A percentile compares a stretch with the other conserved stretches of the same genome.
These are phyloP conservation scores for Neoascochyta sp. DNA, from an alignment of 2,329 filamentous ascomycete species.

Conservation along the genomic window DNA sequence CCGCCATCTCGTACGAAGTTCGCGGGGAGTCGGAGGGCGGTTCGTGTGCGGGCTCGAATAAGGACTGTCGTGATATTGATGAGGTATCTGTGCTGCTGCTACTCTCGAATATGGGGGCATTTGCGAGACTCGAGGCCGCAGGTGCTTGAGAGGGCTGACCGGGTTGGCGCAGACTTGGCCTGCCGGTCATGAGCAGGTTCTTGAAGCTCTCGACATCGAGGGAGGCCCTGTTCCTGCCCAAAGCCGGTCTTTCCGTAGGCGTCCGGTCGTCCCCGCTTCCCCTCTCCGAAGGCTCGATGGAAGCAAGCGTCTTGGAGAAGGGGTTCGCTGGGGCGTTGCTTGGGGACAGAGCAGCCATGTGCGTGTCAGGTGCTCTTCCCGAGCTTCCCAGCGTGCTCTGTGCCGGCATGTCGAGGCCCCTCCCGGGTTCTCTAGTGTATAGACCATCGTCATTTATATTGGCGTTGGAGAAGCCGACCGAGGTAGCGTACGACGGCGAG, in stretches of 20 bases:
- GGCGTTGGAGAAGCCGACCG: slow-evolving; percentile 18
- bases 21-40: slow-evolving; percentile 51
- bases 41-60: slow-evolving; percentile 52
- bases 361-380: slow-evolving; percentile 12
- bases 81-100: slow-evolving; percentile 58
- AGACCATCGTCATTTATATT: slow-evolving; percentile 10
- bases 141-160: slow-evolving; percentile 22
- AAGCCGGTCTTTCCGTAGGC: slow-evolving; percentile 19
- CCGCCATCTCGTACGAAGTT: slow-evolving; percentile 57
- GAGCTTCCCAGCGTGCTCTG: slow-evolving; percentile 23
- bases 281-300: slow-evolving; percentile 30
- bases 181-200: slow-evolving; percentile 70
- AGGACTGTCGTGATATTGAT: slow-evolving; percentile 57
- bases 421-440: slow-evolving; percentile 12
- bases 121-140: slow-evolving; percentile 19
- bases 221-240: slow-evolving; percentile 39
- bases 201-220: slow-evolving; percentile 78
- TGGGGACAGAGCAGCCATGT: slow-evolving; percentile 12
- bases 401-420: slow-evolving; percentile 25
- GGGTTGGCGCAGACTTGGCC: slow-evolving; percentile 43
- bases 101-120: slow-evolving; percentile 36
- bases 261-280: slow-evolving; percentile 26
- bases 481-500: slow-evolving; percentile 13
- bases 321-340: slow-evolving; percentile 34
- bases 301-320: slow-evolving; percentile 39